These are phyloP conservation scores for Teunomyces atbi DNA, from an alignment of 805 yeast species.

Conservation along the genomic window DNA sequence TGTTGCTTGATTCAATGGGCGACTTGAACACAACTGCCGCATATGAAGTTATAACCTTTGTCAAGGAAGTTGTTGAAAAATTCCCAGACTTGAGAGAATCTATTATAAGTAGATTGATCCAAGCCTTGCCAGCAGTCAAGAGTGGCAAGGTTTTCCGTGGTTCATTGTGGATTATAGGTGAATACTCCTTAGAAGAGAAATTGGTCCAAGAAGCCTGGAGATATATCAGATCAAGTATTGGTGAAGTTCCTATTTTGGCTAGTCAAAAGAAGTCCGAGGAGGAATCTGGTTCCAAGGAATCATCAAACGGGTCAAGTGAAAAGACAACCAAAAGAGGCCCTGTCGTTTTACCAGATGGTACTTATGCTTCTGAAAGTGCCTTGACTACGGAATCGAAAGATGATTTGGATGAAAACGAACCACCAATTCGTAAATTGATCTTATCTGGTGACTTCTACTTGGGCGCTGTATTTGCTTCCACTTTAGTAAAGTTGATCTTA, in stretches of 20 bases:
- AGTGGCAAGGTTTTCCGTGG: slow-evolving; percentile 93
- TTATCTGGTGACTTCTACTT: slow-evolving; percentile 88
- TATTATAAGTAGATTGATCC: slow-evolving; percentile 62
- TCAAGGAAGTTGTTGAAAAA: slow-evolving; percentile 91
- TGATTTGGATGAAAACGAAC: slow-evolving; percentile 36
- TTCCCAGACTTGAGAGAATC: slow-evolving; percentile 74
- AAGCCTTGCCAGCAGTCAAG: slow-evolving; percentile 62
- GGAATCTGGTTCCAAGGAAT: slow-evolving; percentile 22
- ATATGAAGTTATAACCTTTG: slow-evolving; percentile 83
- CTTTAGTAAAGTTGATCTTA: slow-evolving; percentile 83
- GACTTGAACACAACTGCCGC: slow-evolving; percentile 86
- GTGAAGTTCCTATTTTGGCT: slow-evolving; percentile 87
- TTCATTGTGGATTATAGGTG: slow-evolving; percentile 95
- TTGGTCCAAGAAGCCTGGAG: slow-evolving; percentile 86
- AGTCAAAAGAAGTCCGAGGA: slow-evolving; percentile 52
- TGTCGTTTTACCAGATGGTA: slow-evolving; percentile 94
- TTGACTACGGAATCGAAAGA: slow-evolving; percentile 46
- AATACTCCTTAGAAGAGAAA: slow-evolving; percentile 69
- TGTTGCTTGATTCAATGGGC: slow-evolving; percentile 80
- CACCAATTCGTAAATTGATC: slow-evolving; percentile 79
- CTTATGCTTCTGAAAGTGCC: slow-evolving; percentile 94
- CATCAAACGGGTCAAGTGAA: slow-evolving; percentile 32
- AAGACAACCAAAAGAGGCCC: slow-evolving; percentile 53
- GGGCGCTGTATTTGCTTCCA: slow-evolving; percentile 81
- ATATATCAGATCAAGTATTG: slow-evolving; percentile 75